These are phyloP conservation scores for Amyloporia xantha DNA, from an alignment of 768 basidiomycete genomes.

Conservation along the genomic window DNA sequence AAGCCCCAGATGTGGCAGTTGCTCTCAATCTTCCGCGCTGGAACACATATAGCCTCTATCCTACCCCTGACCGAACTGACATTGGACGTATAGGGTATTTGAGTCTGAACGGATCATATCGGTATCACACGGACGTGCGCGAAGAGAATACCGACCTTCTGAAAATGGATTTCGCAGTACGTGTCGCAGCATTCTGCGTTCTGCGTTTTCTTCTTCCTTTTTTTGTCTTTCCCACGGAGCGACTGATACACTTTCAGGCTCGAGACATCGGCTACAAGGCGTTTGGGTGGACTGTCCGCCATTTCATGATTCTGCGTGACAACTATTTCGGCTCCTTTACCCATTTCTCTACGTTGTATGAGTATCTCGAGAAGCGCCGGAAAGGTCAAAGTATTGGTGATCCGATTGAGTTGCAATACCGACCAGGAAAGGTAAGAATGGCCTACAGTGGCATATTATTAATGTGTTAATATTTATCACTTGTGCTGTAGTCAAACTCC, in stretches of 20 bases:
- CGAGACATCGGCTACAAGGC: constrained; percentile 55
- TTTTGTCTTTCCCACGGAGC: not conserved
- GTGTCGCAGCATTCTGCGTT: no score
- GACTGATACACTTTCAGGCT: constrained; percentile 30
- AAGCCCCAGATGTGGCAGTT: constrained; percentile 50
- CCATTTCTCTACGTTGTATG: constrained; percentile 81
- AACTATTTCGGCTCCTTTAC: constrained; percentile 96
- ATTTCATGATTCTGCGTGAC: constrained; percentile 83
- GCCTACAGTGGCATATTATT: not conserved
- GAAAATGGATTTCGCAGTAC: constrained; percentile 56
- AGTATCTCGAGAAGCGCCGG: constrained; percentile 70
- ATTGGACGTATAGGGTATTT: constrained; percentile 56
- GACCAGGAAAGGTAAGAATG: constrained; percentile 60
- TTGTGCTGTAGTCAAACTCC: constrained; percentile 56
- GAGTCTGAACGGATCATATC: constrained; percentile 61
- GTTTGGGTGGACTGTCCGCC: constrained; percentile 84
- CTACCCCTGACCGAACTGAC: constrained; percentile 50
- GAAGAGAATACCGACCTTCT: constrained; percentile 76
- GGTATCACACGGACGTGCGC: constrained; percentile 60
- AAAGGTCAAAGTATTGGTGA: constrained; percentile 65
- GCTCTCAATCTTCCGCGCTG: constrained; percentile 75
- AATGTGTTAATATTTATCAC: no score
- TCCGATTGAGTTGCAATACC: constrained; percentile 72
- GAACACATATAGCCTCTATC: constrained; percentile 78
- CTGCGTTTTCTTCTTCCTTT: not conserved